Conservation (phyloP, 148 eudicot species). For the Camellia lanceoleosa region DNA sequence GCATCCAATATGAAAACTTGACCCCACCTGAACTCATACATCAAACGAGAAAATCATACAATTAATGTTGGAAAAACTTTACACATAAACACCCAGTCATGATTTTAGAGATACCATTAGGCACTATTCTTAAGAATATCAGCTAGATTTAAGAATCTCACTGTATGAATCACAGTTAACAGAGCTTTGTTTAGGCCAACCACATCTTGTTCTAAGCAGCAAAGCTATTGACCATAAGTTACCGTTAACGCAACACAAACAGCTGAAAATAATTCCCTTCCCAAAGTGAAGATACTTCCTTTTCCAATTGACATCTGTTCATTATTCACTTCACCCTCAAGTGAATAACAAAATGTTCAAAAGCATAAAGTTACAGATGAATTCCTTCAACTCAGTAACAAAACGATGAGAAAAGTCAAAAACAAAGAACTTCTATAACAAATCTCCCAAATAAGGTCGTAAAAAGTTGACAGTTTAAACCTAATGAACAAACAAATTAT, state of each 20-base stretch:
- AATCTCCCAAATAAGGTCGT: too few species aligned
- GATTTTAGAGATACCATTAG: neutral
- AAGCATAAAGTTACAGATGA: neutral
- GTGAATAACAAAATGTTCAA: neutral
- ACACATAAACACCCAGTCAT: neutral
- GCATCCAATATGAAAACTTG: constrained; percentile 99
- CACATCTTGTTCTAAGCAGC: too few species aligned
- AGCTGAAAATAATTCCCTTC: too few species aligned
- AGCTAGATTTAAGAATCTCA: neutral
- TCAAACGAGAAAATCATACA: neutral
- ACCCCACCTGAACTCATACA: constrained; percentile 69
- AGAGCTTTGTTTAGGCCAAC: neutral
- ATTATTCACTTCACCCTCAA: neutral
- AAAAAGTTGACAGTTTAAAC: neutral
- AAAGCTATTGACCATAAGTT: neutral
- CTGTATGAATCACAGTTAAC: neutral
- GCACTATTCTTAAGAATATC: neutral
- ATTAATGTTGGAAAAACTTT: neutral
- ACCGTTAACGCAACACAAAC: neutral
- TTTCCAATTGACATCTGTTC: neutral
- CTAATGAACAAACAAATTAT: neutral
- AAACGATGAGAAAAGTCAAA: neutral
- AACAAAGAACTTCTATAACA: neutral
- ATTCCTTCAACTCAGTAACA: neutral
- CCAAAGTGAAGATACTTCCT: neutral